Percentiles rank a stretch among this genome's conserved stretches.
These are phyloP conservation scores for Phlyctochytrium bullatum DNA, from an alignment of 192 early-diverging fungal genomes.

Conservation along the genomic window DNA sequence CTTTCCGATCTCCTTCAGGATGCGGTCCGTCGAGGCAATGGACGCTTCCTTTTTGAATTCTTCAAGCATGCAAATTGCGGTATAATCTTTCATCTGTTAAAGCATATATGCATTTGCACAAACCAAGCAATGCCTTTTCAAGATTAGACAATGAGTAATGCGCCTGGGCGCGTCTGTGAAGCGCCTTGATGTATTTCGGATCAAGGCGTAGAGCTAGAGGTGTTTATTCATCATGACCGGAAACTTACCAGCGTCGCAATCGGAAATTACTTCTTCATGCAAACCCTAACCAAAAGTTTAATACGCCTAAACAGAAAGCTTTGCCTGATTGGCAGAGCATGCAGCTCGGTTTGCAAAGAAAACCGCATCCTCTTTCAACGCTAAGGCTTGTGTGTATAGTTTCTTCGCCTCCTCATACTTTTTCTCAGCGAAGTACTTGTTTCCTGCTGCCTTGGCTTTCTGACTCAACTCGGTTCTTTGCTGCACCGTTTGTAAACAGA, in stretches of 20 bases:
- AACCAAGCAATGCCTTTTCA: constrained; percentile 58
- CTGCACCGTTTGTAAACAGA: too few species aligned
- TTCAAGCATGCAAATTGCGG: constrained; percentile 89
- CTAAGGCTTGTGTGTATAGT: constrained; percentile 86
- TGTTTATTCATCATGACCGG: too few species aligned
- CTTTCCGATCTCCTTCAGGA: constrained; percentile 80
- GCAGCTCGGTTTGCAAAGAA: constrained; percentile 96
- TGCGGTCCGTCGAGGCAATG: constrained; percentile 77
- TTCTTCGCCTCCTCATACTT: constrained; percentile 83
- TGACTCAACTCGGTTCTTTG: constrained; percentile 74
- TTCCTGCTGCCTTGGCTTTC: constrained; percentile 81
- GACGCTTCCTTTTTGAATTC: constrained; percentile 86
- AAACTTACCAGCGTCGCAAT: constrained; percentile 75
- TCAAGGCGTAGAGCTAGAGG: constrained; percentile 83
- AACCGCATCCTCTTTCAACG: constrained; percentile 67
- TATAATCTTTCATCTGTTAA: constrained; percentile 65
- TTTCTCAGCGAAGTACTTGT: constrained; percentile 78
- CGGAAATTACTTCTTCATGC: constrained; percentile 74
- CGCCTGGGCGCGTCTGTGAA: constrained; percentile 69
- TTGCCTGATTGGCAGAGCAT: constrained; percentile 72
- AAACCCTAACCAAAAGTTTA: constrained; percentile 36
- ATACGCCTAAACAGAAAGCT: background rate
- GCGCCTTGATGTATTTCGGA: constrained; percentile 84
- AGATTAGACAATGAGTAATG: constrained; percentile 52
- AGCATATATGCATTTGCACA: constrained; percentile 29